Evolutionary conservation across 2,329 filamentous ascomycete species (phyloP).

Genomic region (Mycocentrospora acerina): DNA sequence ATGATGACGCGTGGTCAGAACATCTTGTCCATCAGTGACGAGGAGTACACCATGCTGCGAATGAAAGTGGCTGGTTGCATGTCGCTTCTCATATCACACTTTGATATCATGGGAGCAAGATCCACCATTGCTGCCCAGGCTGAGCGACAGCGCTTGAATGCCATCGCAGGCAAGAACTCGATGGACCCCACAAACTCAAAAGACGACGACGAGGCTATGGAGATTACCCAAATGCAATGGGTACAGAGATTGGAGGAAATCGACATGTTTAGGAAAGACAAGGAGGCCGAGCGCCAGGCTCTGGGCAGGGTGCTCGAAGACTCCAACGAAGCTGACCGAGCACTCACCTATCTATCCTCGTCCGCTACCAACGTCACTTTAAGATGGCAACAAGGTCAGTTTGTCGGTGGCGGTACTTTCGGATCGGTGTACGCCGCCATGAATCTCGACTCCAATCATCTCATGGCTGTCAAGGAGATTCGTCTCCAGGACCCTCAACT

Average conservation of each 20-base stretch:
- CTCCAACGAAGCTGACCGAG: slow-evolving; percentile 93
- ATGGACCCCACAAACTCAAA: slow-evolving; percentile 73
- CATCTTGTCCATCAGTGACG: slow-evolving; percentile 85
- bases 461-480: slow-evolving; percentile 99
- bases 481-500: slow-evolving; percentile 93
- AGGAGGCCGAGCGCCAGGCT: slow-evolving; percentile 81
- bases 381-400: slow-evolving; percentile 98
- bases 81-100: slow-evolving; percentile 95
- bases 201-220: slow-evolving; percentile 83
- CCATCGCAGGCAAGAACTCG: slow-evolving; percentile 72
- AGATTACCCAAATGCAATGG: slow-evolving; percentile 73
- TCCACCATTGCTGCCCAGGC: slow-evolving; percentile 91
- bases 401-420: slow-evolving; percentile 94
- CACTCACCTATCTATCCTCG: slow-evolving; percentile 88
- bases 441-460: slow-evolving; percentile 90
- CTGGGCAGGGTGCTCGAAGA: slow-evolving; percentile 90
- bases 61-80: slow-evolving; percentile 95
- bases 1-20: slow-evolving; percentile 92
- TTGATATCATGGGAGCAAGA: slow-evolving; percentile 97
- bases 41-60: slow-evolving; percentile 80
- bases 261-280: slow-evolving; percentile 75
- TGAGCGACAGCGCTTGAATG: slow-evolving; percentile 85
- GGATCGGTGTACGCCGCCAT: slow-evolving; percentile 97
- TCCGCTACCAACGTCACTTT: slow-evolving; percentile 93
- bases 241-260: slow-evolving; percentile 71